Base-by-base conservation (phyloP, 2,329 filamentous ascomycete species). In the Verticillium klebahnii region DNA sequence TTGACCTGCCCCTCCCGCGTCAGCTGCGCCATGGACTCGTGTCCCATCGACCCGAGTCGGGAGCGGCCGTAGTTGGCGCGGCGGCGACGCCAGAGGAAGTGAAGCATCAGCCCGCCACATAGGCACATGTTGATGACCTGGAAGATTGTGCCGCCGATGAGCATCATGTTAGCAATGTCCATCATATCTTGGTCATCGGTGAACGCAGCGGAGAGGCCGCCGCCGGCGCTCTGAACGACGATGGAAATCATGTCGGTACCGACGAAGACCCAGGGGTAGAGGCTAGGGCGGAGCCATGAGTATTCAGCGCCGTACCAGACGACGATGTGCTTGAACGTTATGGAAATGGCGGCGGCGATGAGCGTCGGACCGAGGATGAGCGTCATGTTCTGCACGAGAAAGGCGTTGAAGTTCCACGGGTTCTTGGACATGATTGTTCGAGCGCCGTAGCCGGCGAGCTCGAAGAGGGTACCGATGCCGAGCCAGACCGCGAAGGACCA, bases 241-340 rank as follows among this genome's bases (percentile, higher is more conserved):
- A 72, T 71, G 17, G 77, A 79, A 40, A 78, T 64, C 57, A 80
- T 66, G 64, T 84, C 81, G 68, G 76, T 80, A 2, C 75, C 73
- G 61, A 84, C 79, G 70, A 84, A 83, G 60, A 83, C 77, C 65
- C 76, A 78, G 3, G 80, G 78, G 65, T 82, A 83, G 1, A 78
- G 72, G 4, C 68, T 69, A 0, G 81, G 78, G 25, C 69, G 71
- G 36, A 81, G 66, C 1, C 74, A 67, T 0, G 77, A 80, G 63
- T 74, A 72, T 40, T 77, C 71, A 0, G 74, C 69, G 0, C 78
- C 79, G 39, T 78, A 76, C 66, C 76, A 75, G 7, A 78, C 64
- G 39, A 80, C 74, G 8, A 81, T 70, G 66, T 80, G 78, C 66
- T 80, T 80, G 32, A 81, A 71, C 0, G 77, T 80, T 19, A 82